These are phyloP conservation scores for Thermothielavioides terrestris DNA, from an alignment of 495 filamentous ascomycete species.

Conservation along the genomic window DNA sequence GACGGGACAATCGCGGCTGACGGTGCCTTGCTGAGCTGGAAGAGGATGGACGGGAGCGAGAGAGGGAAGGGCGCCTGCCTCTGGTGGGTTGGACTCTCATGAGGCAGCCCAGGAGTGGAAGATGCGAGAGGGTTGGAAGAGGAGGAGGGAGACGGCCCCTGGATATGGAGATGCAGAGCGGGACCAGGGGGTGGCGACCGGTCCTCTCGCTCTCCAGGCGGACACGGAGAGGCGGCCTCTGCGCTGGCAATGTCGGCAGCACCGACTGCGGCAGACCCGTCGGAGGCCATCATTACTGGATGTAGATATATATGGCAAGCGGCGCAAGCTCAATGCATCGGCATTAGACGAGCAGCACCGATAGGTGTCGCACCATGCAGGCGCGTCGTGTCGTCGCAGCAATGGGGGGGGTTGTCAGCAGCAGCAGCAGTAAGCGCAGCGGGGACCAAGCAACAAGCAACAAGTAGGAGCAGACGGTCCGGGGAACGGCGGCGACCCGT, in stretches of 20 bases:
- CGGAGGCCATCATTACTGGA: conserved; percentile 18
- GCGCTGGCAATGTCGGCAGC: conserved; percentile 13
- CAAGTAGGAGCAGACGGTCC: not conserved
- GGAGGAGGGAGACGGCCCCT: conserved; percentile 11
- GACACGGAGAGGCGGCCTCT: conserved; percentile 10
- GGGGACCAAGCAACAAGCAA: not conserved
- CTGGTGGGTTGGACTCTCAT: not conserved
- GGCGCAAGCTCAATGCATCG: conserved; percentile 9
- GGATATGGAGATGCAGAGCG: not conserved
- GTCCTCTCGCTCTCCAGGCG: not conserved
- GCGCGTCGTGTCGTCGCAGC: conserved; percentile 23
- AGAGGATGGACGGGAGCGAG: conserved; percentile 31
- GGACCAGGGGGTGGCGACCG: not conserved
- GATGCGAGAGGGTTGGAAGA: conserved; percentile 16
- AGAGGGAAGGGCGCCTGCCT: conserved; percentile 23
- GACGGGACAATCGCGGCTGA: conserved; percentile 37
- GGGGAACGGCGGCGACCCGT: not conserved
- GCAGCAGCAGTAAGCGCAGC: conserved; percentile 1
- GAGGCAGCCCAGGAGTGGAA: not conserved
- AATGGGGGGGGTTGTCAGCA: conserved; percentile 1
- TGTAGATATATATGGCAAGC: conserved; percentile 25
- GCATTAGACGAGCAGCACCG: conserved; percentile 10
- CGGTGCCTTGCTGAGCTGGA: conserved; percentile 27
- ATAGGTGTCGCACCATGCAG: conserved; percentile 25
- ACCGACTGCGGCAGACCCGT: conserved; percentile 12